These are phyloP conservation scores for Pistacia vera DNA, from an alignment of 345 rosid species.

Conservation along the genomic window DNA sequence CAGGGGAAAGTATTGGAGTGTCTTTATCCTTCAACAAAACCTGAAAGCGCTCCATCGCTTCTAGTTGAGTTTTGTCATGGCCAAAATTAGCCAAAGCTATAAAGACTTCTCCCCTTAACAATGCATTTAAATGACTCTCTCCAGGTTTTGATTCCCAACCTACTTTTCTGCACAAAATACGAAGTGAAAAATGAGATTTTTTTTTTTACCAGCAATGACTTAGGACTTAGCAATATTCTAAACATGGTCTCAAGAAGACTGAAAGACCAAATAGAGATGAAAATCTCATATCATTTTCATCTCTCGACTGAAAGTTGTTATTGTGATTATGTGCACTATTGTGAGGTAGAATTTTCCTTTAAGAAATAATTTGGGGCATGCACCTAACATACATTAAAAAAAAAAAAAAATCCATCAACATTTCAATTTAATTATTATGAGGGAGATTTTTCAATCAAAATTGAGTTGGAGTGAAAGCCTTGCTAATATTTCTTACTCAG, in stretches of 20 bases:
- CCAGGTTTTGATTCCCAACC: conserved; percentile 37
- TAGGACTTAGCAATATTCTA: no score
- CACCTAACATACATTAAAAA: no score
- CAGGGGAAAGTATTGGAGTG: conserved; percentile 36
- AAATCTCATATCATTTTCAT: no score
- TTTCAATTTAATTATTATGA: no score
- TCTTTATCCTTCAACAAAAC: conserved; percentile 25
- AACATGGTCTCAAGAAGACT: neutral
- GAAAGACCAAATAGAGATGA: no score
- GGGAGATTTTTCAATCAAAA: no score
- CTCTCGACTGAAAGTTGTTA: neutral
- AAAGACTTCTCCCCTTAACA: conserved; percentile 39
- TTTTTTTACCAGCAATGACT: neutral
- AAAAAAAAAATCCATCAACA: no score
- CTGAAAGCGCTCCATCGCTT: conserved; percentile 37
- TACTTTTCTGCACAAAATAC: conserved; percentile 28
- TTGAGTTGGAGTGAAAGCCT: no score
- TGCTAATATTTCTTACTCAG: conserved; percentile 30
- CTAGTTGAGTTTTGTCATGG: conserved; percentile 26
- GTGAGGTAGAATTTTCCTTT: no score
- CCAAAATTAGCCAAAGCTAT: conserved; percentile 28
- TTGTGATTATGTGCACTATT: neutral
- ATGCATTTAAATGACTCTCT: conserved; percentile 36
- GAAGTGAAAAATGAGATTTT: neutral
- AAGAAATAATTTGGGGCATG: no score